Evolutionary conservation across 2,329 filamentous ascomycete genomes (phyloP), one percentile per base, ranked within the genome.

Genomic region (Fusarium pilosicola): DNA sequence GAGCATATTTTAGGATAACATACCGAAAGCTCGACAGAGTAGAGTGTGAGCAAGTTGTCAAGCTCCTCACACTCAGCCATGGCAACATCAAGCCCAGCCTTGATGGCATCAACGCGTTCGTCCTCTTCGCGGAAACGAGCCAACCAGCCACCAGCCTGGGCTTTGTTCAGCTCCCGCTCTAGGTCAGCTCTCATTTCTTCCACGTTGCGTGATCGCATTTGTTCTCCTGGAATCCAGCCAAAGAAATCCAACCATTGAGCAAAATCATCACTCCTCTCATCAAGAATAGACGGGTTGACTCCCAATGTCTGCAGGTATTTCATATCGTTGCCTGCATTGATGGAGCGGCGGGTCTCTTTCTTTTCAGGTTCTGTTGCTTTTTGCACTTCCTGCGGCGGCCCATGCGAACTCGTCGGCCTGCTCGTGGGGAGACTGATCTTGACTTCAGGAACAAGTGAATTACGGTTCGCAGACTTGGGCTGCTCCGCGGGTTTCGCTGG

Each of bases 11-110:
- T 30, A 26, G 42, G 46, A 28, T 14, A 63, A 84, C 92, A 86
- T 88, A 96, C 94, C 77, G 94, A 94, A 70, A 99, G 87, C 82
- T 99, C 96, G 32, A 98, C 96, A 52, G 94, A 94, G 82, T 99
- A 99, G 39, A 99, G 85, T 1, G 96, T 99, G 59, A 99, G 86
- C 44, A 99, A 87, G 68, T 97, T 97, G 80, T 99, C 96, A 65
- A 99, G 86, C 84, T 98, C 96, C 77, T 99, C 97, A 78, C 96
- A 98, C 83, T 99, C 96, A 26, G 92, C 89, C 77, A 99, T 95
- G n/a, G 95, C 93, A 73, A 92, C 88, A 79, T 99, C 96, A 62
- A 99, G 92, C 62, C 97, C 91, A 65, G 86, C 89, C 77, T 96
- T 95, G 75, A 99, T 94, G 32, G 93, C 93, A 65, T 94, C 92